Conservation (phyloP, 805 yeast species). For the Saturnispora quitensis region DNA sequence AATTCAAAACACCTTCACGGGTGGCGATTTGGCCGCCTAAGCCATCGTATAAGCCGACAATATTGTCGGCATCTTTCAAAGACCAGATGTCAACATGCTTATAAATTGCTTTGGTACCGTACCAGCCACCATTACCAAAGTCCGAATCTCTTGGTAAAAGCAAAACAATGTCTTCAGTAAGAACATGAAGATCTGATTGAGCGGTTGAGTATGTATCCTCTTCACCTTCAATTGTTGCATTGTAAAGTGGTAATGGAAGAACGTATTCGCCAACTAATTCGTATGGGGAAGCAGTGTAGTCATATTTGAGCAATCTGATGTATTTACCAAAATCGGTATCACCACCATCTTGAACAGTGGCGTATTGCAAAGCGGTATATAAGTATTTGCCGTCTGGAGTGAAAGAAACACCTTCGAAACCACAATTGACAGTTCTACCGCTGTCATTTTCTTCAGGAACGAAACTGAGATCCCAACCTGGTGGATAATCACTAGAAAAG, state of each 20-base stretch:
- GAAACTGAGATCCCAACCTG: constrained; percentile 19
- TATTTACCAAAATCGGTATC: constrained; percentile 15
- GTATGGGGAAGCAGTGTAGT: constrained; percentile 16
- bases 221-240: constrained; percentile 11
- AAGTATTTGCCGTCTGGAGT: constrained; percentile 25
- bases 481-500: constrained; percentile 24
- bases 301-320: constrained; percentile 24
- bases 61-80: constrained; percentile 23
- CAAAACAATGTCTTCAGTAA: constrained; percentile 22
- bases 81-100: constrained; percentile 25
- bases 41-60: constrained; percentile 23
- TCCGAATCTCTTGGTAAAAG: constrained; percentile 26
- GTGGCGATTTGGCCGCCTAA: constrained; percentile 19
- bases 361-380: constrained; percentile 23
- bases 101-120: constrained; percentile 19
- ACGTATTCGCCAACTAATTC: constrained; percentile 23
- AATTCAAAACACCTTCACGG: constrained; percentile 17
- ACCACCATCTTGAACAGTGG: constrained; percentile 28
- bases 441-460: constrained; percentile 19
- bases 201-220: constrained; percentile 23
- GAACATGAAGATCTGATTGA: constrained; percentile 24
- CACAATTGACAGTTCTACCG: constrained; percentile 26
- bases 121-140: constrained; percentile 19
- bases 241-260: constrained; percentile 22
- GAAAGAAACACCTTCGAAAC: constrained; percentile 26